Base-by-base conservation (phyloP, 1,284 basidiomycete species). In the Golubevia pallescens region DNA sequence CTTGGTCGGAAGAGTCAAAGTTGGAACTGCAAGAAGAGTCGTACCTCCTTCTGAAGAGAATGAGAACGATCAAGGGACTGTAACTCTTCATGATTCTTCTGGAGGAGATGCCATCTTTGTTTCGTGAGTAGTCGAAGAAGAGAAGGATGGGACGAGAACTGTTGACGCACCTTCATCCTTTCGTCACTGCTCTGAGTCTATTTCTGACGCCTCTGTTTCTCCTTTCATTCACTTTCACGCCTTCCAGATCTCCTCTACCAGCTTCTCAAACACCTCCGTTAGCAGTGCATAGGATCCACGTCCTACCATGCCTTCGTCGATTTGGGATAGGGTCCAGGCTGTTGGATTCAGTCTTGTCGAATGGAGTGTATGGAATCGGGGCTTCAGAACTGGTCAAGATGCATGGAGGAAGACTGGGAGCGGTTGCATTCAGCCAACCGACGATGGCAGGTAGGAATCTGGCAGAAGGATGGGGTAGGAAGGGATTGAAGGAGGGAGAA, bases 381-480 rank as follows among this genome's bases (percentile, higher is more conserved):
- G 56, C 69, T 21, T 13, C 21, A 1, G 63, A 61, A 0, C 62
- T 74, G 10, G 10, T 59, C 24, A 34, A 14, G 54, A 66, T 58
- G 70, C 67, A 70, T 19, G 77, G 75, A 5, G 65, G 69, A 14
- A 60, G 71, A 23, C 74, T 74, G 19, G 65, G 67, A 21, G 61
- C 70, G 7, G 65, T 74, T 5, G 77, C 77, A 0, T 81, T 81
- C 68, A 76, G 74, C 56, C 79, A 81, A 60, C 79, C 79, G 51
- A 81, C 77, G n/a, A 70, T 74, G 58, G 71, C 71, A 5, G 79
- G 79, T 24, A 52, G 70, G 38, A 68, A 67, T 51, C 51, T 81
- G 28, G 79, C 79, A 1, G 68, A 74, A 62, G 62, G 63, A 6
- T 81, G 42, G 42, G 42, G 42, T 13, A 48, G 42, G 13, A 14